A percentile compares a stretch with the other conserved stretches of the same genome.
Evolutionary conservation across 2,329 filamentous ascomycete species (phyloP).

Genomic region (Colletotrichum destructivum): DNA sequence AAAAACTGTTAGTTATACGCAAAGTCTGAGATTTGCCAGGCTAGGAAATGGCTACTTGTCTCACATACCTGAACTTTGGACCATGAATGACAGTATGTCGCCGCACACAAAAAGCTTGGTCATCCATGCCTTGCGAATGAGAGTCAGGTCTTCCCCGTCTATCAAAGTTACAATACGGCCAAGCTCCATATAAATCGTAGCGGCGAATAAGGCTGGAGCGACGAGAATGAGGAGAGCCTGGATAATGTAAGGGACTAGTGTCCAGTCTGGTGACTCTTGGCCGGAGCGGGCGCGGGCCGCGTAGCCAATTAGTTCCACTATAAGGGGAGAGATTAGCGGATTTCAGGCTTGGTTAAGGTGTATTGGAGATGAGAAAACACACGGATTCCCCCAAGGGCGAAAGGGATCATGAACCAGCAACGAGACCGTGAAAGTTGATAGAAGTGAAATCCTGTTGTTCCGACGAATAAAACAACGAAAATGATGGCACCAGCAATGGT

Average conservation of each 20-base stretch:
- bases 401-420: conserved; percentile 16
- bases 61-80: conserved; percentile 52
- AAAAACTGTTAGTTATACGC: conserved; percentile 26
- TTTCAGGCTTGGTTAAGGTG: background rate
- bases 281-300: conserved; percentile 49
- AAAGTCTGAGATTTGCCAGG: background rate
- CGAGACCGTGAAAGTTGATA: conserved; percentile 2
- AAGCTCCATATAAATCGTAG: conserved; percentile 57
- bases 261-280: conserved; percentile 51
- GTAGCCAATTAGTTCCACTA: conserved; percentile 17
- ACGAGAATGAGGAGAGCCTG: conserved; percentile 53
- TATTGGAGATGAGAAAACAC: background rate
- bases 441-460: background rate
- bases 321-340: background rate
- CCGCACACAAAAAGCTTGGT: conserved; percentile 56
- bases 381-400: conserved; percentile 10
- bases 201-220: conserved; percentile 57
- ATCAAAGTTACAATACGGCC: conserved; percentile 55
- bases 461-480: background rate
- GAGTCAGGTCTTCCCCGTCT: conserved; percentile 52
- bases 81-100: conserved; percentile 50
- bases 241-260: conserved; percentile 48
- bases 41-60: background rate
- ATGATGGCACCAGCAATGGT: conserved; percentile 5
- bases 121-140: conserved; percentile 52